These are phyloP conservation scores for Backusella parvicylindrica DNA, from an alignment of 192 early-diverging fungal genomes.

Conservation along the genomic window DNA sequence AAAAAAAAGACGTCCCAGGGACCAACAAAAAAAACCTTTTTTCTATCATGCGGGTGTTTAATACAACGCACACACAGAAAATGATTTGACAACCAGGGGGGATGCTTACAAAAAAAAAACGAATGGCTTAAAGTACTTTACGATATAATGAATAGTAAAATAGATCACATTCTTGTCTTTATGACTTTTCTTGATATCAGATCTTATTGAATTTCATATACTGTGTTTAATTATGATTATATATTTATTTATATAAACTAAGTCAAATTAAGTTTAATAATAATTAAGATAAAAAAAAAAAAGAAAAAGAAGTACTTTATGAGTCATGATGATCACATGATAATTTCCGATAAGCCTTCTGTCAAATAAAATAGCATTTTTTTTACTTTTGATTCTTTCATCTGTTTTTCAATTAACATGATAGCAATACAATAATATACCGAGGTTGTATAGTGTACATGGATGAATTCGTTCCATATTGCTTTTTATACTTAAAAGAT, in stretches of 20 bases:
- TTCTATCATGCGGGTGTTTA: background rate
- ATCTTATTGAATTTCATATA: background rate
- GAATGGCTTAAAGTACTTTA: background rate
- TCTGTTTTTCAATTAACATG: background rate
- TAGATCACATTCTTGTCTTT: background rate
- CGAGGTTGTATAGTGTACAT: background rate
- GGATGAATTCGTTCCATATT: background rate
- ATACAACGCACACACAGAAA: background rate
- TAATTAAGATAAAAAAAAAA: too few relatives aligned
- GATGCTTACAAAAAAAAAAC: background rate
- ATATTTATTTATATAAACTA: background rate
- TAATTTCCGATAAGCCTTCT: background rate
- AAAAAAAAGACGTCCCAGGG: conserved; percentile 5
- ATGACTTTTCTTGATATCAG: background rate
- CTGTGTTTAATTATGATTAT: background rate
- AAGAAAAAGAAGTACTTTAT: background rate
- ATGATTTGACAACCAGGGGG: background rate
- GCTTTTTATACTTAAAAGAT: background rate
- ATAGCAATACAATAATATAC: background rate
- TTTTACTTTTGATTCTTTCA: background rate
- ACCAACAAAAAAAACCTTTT: background rate
- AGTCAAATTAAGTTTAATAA: background rate
- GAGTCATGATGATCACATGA: background rate
- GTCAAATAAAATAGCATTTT: background rate
- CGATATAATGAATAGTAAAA: background rate